Evolutionary conservation across 2,329 filamentous ascomycete species (phyloP).

Genomic region (Neopestalotiopsis sp.): DNA sequence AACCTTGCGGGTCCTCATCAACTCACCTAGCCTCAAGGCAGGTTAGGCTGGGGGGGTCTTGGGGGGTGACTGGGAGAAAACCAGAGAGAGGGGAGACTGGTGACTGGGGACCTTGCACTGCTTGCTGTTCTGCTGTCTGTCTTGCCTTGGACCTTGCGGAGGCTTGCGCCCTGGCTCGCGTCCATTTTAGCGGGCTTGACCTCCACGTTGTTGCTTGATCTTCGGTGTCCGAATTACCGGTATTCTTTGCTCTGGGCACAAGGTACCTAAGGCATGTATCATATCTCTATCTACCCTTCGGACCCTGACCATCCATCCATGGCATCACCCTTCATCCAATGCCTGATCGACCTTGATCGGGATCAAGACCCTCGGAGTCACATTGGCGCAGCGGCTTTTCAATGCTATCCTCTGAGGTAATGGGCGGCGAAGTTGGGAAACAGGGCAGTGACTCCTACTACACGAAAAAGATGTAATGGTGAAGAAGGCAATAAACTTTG

Average conservation of each 20-base stretch:
- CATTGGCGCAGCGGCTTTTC: slow-evolving; percentile 3
- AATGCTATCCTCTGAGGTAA: slow-evolving; percentile 14
- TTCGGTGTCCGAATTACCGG: slow-evolving; percentile 8
- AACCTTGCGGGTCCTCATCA: slow-evolving; percentile 5
- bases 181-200: background rate
- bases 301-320: background rate
- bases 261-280: background rate
- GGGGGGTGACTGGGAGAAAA: too few species aligned
- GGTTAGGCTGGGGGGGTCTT: too few species aligned
- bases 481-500: slow-evolving; percentile 5
- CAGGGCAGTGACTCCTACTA: slow-evolving; percentile 9
- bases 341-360: background rate
- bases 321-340: background rate
- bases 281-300: background rate
- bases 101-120: background rate
- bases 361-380: slow-evolving; percentile 10
- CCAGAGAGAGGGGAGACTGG: too few species aligned
- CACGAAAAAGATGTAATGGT: slow-evolving; percentile 3
- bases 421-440: slow-evolving; percentile 14
- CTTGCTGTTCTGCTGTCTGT: too few species aligned
- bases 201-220: slow-evolving; percentile 7
- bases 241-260: background rate
- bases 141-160: background rate
- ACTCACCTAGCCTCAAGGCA: too few species aligned
- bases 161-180: background rate